These are phyloP conservation scores for sweet orange (Citrus sinensis) DNA, from an alignment of 345 rosid species.

Conservation along the genomic window DVS_A1.0 CM039164.1:1286001-1286500, in stretches of 20 bases:
- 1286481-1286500: conserved; percentile 73
- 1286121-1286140: conserved; percentile 75
- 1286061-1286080: conserved; percentile 76
- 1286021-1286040: conserved; percentile 42
- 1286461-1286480: conserved; percentile 47
- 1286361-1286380: conserved; percentile 43
- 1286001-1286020: conserved; percentile 47
- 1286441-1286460: conserved; percentile 39
- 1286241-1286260: conserved; percentile 44
- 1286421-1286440: conserved; percentile 55
- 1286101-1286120: conserved; percentile 69
- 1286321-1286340: conserved; percentile 37
- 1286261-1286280: conserved; percentile 61
- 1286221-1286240: conserved; percentile 70
- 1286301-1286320: conserved; percentile 60
- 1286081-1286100: conserved; percentile 54
- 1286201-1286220: background rate
- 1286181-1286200: background rate
- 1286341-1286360: conserved; percentile 40
- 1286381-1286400: conserved; percentile 61
- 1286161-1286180: background rate
- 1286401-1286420: conserved; percentile 86
- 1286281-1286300: conserved; percentile 38
- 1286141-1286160: conserved; percentile 31
- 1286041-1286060: conserved; percentile 50